These are phyloP conservation scores for Chloropicon primus DNA, from an alignment of 139 green algal species.

Conservation along the genomic window DNA sequence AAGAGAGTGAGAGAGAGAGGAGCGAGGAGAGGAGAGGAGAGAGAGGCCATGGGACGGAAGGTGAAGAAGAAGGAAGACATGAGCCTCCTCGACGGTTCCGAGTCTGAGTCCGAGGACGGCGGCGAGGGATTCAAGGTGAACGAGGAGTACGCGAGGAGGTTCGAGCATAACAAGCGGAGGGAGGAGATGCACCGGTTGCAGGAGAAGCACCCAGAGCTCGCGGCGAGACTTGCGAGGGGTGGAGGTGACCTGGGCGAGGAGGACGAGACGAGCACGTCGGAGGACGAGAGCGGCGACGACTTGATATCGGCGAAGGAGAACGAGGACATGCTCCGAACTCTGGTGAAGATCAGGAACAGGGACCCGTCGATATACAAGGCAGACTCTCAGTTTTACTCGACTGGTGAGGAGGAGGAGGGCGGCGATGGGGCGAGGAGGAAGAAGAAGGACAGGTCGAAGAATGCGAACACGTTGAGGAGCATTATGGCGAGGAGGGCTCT, in stretches of 20 bases:
- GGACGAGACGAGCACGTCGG: not conserved
- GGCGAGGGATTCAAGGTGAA: conserved; percentile 34
- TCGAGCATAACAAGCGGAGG: conserved; percentile 73
- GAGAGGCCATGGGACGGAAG: no score
- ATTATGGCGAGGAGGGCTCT: not conserved
- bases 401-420: conserved; percentile 14
- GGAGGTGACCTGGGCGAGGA: not conserved
- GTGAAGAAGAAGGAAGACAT: not conserved
- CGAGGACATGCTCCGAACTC: conserved; percentile 1
- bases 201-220: conserved; percentile 57
- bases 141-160: conserved; percentile 44
- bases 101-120: not conserved
- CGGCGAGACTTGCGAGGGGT: conserved; percentile 23
- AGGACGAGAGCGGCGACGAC: conserved; percentile 1
- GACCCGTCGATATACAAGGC: conserved; percentile 60
- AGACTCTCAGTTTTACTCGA: conserved; percentile 44
- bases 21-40: no score
- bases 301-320: not conserved
- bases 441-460: not conserved
- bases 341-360: conserved; percentile 6
- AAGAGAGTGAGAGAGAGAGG: no score
- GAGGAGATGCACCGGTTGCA: conserved; percentile 65
- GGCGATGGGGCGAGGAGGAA: conserved; percentile 1
- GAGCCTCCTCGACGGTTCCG: not conserved
- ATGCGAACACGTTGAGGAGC: not conserved